phyloP scores from a whole-genome alignment of 1,139 yeast genomes.

The Saccharomyces hybrid region DNA sequence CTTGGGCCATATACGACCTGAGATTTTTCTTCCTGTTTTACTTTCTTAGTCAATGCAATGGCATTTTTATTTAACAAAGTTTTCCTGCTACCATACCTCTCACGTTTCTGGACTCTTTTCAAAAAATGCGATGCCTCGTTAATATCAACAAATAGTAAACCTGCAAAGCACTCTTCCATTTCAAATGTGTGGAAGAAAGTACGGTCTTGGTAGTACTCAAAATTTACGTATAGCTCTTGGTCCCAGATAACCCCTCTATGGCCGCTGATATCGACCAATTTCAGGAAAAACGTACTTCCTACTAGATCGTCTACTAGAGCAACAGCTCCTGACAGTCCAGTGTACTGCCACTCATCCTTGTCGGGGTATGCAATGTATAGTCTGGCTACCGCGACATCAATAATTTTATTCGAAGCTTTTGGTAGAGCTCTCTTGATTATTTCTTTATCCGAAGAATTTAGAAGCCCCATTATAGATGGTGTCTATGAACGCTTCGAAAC shows the following conservation, averaged over 20 bases:
- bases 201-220: conserved; percentile 86
- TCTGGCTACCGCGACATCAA: conserved; percentile 88
- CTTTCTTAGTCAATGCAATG: conserved; percentile 58
- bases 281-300: conserved; percentile 87
- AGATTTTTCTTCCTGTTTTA: conserved; percentile 32
- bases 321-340: conserved; percentile 85
- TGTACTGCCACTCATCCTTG: conserved; percentile 72
- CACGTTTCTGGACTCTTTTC: conserved; percentile 64
- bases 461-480: conserved; percentile 43
- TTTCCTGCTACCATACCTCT: conserved; percentile 78
- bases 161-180: conserved; percentile 84
- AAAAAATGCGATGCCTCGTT: conserved; percentile 79
- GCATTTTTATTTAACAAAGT: conserved; percentile 84
- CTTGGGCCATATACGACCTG: conserved; percentile 58
- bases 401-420: conserved; percentile 75
- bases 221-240: conserved; percentile 84
- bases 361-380: conserved; percentile 87
- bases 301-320: conserved; percentile 85
- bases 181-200: conserved; percentile 94
- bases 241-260: conserved; percentile 91
- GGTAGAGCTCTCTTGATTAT: conserved; percentile 84
- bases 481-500: not conserved
- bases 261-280: conserved; percentile 77
- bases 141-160: conserved; percentile 82
- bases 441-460: conserved; percentile 71